phyloP scores from a whole-genome alignment of 2,329 filamentous ascomycete genomes.

The Ascocoryne sarcoides region DNA sequence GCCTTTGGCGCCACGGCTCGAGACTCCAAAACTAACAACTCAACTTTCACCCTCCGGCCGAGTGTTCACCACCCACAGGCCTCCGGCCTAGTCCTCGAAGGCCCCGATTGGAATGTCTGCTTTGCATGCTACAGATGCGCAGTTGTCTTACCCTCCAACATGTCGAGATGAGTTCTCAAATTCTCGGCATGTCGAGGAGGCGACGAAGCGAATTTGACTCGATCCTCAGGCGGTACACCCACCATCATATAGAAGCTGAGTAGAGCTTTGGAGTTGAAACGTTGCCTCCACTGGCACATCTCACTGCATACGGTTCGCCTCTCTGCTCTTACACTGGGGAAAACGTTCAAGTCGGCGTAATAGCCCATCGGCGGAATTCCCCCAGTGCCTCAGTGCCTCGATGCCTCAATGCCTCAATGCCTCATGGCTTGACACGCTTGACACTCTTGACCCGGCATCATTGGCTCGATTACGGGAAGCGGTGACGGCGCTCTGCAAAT shows the following conservation, averaged over 20 bases:
- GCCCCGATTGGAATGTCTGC: too few species aligned
- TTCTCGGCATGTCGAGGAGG: too few species aligned
- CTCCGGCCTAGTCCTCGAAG: too few species aligned
- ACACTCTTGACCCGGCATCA: neutral
- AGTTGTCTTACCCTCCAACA: too few species aligned
- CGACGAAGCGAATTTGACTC: too few species aligned
- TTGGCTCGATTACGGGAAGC: constrained; percentile 1
- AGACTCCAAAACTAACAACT: too few species aligned
- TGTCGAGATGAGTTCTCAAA: too few species aligned
- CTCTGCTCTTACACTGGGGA: neutral
- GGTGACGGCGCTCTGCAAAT: constrained; percentile 8
- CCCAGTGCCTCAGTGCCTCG: neutral
- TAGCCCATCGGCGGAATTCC: neutral
- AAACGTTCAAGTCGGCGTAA: neutral
- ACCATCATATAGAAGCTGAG: constrained; percentile 9
- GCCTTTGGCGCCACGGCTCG: too few species aligned
- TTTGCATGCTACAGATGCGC: too few species aligned
- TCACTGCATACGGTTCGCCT: constrained; percentile 7
- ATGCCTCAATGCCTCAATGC: neutral
- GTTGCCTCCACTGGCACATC: constrained; percentile 8
- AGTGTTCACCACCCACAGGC: too few species aligned
- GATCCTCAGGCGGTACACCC: too few species aligned
- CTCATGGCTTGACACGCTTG: constrained; percentile 5
- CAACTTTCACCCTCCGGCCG: too few species aligned
- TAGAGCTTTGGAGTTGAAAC: constrained; percentile 10